A percentile compares a stretch with the other conserved stretches of the same genome.
phyloP scores from a whole-genome alignment of 768 basidiomycete genomes.

The Kwoniella mangroviensis region DNA sequence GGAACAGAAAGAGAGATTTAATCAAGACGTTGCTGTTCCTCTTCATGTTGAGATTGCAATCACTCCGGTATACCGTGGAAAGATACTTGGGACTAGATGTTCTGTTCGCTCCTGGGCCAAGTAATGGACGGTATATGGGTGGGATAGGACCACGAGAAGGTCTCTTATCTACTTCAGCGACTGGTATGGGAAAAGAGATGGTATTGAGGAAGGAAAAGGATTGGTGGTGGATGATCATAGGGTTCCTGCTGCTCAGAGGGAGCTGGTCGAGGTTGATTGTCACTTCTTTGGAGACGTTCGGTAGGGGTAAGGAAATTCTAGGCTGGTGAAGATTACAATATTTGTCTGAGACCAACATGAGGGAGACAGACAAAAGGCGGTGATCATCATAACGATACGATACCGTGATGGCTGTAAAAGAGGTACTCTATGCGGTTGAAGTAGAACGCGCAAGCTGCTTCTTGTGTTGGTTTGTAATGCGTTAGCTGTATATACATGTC shows the following conservation, averaged over 20 bases:
- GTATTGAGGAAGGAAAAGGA: conserved; percentile 32
- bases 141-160: neutral
- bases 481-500: no score
- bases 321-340: conserved; percentile 16
- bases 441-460: no score
- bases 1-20: conserved; percentile 54
- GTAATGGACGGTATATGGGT: conserved; percentile 5
- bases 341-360: no score
- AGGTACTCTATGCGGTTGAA: no score
- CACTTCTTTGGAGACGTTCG: conserved; percentile 36
- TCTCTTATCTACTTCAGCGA: neutral
- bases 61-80: conserved; percentile 41
- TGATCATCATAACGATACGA: no score
- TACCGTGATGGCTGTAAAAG: no score
- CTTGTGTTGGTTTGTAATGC: no score
- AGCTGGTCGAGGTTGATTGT: conserved; percentile 40
- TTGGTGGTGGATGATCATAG: conserved; percentile 48
- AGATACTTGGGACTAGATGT: conserved; percentile 32
- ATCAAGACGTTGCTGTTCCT: conserved; percentile 55
- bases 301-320: conserved; percentile 36
- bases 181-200: conserved; percentile 1
- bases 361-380: no score
- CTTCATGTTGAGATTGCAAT: conserved; percentile 51
- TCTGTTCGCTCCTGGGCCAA: neutral
- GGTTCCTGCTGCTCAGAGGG: conserved; percentile 44